Evolutionary conservation across 1,139 yeast genomes (phyloP).

Genomic region (Saccharomyces hybrid): DNA sequence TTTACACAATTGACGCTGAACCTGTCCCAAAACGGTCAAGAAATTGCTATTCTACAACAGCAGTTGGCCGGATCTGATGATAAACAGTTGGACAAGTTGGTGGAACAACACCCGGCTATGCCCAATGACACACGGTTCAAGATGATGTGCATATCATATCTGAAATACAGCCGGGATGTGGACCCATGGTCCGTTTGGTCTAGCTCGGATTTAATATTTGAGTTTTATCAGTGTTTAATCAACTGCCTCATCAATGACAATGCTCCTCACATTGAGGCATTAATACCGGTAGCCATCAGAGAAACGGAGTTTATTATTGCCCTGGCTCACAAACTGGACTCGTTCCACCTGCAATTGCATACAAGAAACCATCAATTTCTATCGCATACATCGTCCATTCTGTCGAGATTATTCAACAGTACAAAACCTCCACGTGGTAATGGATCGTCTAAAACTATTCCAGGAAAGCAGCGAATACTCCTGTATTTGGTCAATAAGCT

Average conservation of each 20-base stretch:
- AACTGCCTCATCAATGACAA: slow-evolving; percentile 27
- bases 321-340: slow-evolving; percentile 22
- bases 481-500: slow-evolving; percentile 28
- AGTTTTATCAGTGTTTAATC: slow-evolving; percentile 25
- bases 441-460: slow-evolving; percentile 11
- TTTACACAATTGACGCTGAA: neutral
- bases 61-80: slow-evolving; percentile 16
- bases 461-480: slow-evolving; percentile 26
- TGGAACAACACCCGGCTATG: slow-evolving; percentile 12
- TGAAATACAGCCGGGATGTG: slow-evolving; percentile 25
- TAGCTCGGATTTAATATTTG: slow-evolving; percentile 27
- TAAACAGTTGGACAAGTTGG: slow-evolving; percentile 16
- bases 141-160: slow-evolving; percentile 23
- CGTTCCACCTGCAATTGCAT: slow-evolving; percentile 14
- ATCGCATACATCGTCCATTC: slow-evolving; percentile 26
- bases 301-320: slow-evolving; percentile 27
- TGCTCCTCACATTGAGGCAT: slow-evolving; percentile 22
- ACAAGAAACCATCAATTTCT: slow-evolving; percentile 25
- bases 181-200: slow-evolving; percentile 31
- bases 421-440: slow-evolving; percentile 22
- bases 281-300: slow-evolving; percentile 19
- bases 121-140: slow-evolving; percentile 17
- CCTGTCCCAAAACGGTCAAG: slow-evolving; percentile 19
- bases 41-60: slow-evolving; percentile 24
- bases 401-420: slow-evolving; percentile 30